Base-by-base conservation (phyloP, 164 flowering plant species). In the Tinospora cordifolia region DNA sequence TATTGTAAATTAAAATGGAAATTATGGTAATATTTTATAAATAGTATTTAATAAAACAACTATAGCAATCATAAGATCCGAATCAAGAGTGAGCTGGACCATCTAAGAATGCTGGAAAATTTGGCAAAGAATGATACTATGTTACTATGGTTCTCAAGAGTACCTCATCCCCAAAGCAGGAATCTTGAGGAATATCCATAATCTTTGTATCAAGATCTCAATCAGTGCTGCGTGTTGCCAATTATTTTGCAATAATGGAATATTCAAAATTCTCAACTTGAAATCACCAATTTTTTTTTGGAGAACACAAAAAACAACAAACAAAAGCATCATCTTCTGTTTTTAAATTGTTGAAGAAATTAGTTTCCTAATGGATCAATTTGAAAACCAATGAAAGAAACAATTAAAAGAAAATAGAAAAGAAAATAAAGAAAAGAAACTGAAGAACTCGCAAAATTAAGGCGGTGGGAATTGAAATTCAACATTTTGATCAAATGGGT, bases 41-140 rank as follows among this genome's bases (percentile, higher is more conserved):
- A 54, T 17, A 6, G 7, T 51, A 19, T 54, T 30, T 9, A 44
- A 9, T 7, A 54, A n/a, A 17, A 21, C 22, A 54, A 54, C 60
- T 54, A 21, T 54, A 17, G 60, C 60, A 54, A 54, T 54, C n/a
- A 54, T 54, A 54, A 54, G 60, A 54, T 19, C 60, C 24, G 24
- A 54, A 54, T 54, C 24, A 54, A 54, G 60, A 9, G 41, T 64
- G 66, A 64, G 46, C 38, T 36, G 57, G 15, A 69, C 46, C 63
- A 69, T 58, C 71, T 59, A 38, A 62, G 62, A 62, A 30, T 17
- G 51, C 8, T 63, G 39, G 41, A 64, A 19, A 15, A 24, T 21
- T 54, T n/a, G n/a, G n/a, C 22, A 54, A 54, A 54, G 21, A 54
- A 54, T 54, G 8, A 21, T 21, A 54, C 21, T 54, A 44, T 44